Base-by-base conservation (phyloP, 345 rosid genomes). In the Jatropha curcas region DNA sequence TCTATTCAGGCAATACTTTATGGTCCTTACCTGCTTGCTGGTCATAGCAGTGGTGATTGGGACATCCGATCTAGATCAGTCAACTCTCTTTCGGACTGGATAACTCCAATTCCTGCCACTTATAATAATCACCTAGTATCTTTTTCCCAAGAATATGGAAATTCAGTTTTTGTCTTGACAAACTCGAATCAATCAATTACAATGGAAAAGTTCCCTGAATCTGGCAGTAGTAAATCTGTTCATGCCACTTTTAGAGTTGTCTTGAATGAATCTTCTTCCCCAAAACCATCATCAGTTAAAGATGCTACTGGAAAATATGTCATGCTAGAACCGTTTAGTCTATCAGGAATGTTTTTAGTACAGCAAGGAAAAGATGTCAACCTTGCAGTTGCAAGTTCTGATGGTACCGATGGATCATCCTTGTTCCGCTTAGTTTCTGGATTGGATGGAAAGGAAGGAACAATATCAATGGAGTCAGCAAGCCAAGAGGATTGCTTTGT, bases 11-110 rank as follows among this genome's bases (percentile, higher is more conserved):
- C 98, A 20, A 89, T 95, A 76, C 92, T 95, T 8, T 95, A 86
- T 73, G 99, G 99, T 5, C 98, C 96, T 10, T 88, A 89, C 79
- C 85, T 92, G 59, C 92, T 94, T 71, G 90, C 89, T 2, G 97
- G 97, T 34, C 84, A 77, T 71, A 87, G 87, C 2, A 80, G 68
- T 45, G 90, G 86, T 39, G 92, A 92, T 33, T 90, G 95, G 97
- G 86, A 88, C 77, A 66, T 88, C 70, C 83, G 80, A 76, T 68
- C 92, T 45, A 82, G 73, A 16, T 79, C 89, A 24, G 73, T 74
- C 20, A 58, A 31, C 41, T 81, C 83, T 25, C 74, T 74, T 73
- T 74, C 84, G 0, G 88, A 86, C 39, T 91, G 89, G 92, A 86
- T 91, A 73, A 74, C 82, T 50, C 73, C 96, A 19, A 53, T 92